These are phyloP conservation scores for Monosporascus sp. DNA, from an alignment of 2,329 filamentous ascomycete genomes.

Conservation along the genomic window DNA sequence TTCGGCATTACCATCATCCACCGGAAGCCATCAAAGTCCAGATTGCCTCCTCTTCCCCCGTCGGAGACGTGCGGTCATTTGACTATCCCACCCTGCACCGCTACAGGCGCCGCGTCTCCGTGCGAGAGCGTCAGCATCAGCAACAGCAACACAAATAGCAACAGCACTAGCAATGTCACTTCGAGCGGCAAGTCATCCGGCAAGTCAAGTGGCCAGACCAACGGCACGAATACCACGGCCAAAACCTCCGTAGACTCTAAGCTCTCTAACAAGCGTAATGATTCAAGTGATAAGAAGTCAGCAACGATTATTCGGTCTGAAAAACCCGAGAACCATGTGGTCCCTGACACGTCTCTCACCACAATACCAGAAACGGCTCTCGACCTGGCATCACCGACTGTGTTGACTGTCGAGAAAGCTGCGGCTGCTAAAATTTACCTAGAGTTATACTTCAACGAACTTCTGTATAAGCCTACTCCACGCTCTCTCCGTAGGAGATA, in stretches of 20 bases:
- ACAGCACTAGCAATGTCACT: conserved; percentile 22
- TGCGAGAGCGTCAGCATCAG: conserved; percentile 3
- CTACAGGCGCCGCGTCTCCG: conserved; percentile 12
- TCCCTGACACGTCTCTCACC: conserved; percentile 21
- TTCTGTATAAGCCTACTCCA: conserved; percentile 51
- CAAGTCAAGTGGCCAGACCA: conserved; percentile 19
- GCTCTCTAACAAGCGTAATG: conserved; percentile 24
- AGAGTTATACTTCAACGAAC: conserved; percentile 75
- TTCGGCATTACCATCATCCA: conserved; percentile 35
- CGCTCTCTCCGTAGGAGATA: conserved; percentile 56
- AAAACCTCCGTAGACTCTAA: conserved; percentile 39
- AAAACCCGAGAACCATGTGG: conserved; percentile 15
- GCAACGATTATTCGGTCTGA: conserved; percentile 21
- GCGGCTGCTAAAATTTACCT: conserved; percentile 81
- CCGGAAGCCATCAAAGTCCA: conserved; percentile 31
- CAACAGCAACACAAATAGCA: conserved; percentile 15
- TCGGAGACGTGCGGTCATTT: conserved; percentile 25
- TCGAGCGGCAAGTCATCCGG: conserved; percentile 24
- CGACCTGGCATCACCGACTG: conserved; percentile 25
- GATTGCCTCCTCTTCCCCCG: conserved; percentile 28
- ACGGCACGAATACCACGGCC: conserved; percentile 25
- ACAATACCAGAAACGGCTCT: conserved; percentile 29
- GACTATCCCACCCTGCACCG: conserved; percentile 15
- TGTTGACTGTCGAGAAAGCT: conserved; percentile 67
- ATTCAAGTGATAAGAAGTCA: conserved; percentile 23